Evolutionary conservation across 371 early-diverging fungal species (phyloP).

Genomic region (Apophysomyces trapeziformis): DNA sequence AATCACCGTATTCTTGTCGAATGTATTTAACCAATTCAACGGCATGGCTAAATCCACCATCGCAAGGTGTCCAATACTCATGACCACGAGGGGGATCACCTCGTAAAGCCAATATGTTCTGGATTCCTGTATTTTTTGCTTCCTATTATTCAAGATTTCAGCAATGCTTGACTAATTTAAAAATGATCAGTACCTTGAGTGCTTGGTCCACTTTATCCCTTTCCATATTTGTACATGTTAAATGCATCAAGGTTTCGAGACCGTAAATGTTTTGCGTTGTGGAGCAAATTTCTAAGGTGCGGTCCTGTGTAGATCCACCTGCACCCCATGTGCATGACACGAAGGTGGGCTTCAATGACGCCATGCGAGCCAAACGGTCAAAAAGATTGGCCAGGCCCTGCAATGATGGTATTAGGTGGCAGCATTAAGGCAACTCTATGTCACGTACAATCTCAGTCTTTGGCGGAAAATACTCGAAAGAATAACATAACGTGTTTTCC

Average conservation of each 20-base stretch:
- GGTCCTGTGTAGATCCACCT: constrained; percentile 89
- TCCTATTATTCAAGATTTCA: constrained; percentile 37
- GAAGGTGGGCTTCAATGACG: constrained; percentile 83
- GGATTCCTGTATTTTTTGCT: constrained; percentile 88
- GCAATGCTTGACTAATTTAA: neutral
- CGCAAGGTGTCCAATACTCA: constrained; percentile 81
- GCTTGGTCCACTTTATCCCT: constrained; percentile 83
- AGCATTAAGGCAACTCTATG: neutral
- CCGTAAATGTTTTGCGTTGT: constrained; percentile 87
- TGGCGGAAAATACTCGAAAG: constrained; percentile 98
- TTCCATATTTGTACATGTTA: constrained; percentile 98
- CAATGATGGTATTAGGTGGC: neutral
- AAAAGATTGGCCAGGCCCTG: constrained; percentile 89
- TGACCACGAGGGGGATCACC: constrained; percentile 86
- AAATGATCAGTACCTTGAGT: constrained; percentile 51
- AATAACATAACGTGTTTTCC: constrained; percentile 60
- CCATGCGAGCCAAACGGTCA: constrained; percentile 93
- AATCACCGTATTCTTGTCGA: constrained; percentile 83
- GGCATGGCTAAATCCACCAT: constrained; percentile 84
- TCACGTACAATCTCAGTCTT: constrained; percentile 86
- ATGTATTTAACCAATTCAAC: constrained; percentile 93
- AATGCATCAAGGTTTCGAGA: constrained; percentile 92
- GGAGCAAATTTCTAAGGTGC: constrained; percentile 82
- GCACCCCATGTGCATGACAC: constrained; percentile 97
- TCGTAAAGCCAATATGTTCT: constrained; percentile 94